Conservation (phyloP, 257 asterid species). For the Fraxinus excelsior region DNA sequence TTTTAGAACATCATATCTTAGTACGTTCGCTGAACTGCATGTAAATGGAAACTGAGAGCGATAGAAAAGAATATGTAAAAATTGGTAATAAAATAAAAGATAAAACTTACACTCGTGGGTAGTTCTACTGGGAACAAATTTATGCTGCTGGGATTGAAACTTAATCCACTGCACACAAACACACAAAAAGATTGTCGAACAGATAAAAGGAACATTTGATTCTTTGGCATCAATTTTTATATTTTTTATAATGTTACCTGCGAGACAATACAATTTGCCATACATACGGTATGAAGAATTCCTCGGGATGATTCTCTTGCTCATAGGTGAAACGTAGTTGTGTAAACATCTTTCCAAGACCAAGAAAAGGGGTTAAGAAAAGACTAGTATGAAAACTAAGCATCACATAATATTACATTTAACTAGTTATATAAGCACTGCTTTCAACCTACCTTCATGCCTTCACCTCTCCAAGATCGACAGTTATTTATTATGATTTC, state of each 20-base stretch:
- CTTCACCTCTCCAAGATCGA: constrained; percentile 96
- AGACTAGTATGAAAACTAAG: not conserved
- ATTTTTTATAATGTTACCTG: constrained; percentile 39
- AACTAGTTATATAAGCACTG: constrained; percentile 19
- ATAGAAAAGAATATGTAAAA: constrained; percentile 3
- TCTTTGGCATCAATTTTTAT: not conserved
- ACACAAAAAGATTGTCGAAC: not conserved
- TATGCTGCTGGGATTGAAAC: constrained; percentile 62
- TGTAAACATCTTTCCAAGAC: constrained; percentile 58
- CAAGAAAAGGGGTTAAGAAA: constrained; percentile 22
- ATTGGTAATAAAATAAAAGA: not conserved
- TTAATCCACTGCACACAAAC: constrained; percentile 56
- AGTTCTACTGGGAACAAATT: constrained; percentile 63
- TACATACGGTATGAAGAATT: constrained; percentile 88
- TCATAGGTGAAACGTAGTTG: constrained; percentile 84
- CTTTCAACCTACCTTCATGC: constrained; percentile 87
- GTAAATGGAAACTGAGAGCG: constrained; percentile 3
- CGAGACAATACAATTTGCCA: constrained; percentile 82
- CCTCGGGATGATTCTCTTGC: constrained; percentile 97
- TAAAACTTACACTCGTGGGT: constrained; percentile 60
- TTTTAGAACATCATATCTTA: not conserved
- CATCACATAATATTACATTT: not conserved
- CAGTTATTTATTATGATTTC: constrained; percentile 72
- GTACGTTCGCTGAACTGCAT: not conserved
- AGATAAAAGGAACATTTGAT: not conserved